Percentiles rank a stretch among this genome's conserved stretches.
Evolutionary conservation across 2,329 filamentous ascomycete species (phyloP).

Genomic region (Colletotrichum zoysiae): DNA sequence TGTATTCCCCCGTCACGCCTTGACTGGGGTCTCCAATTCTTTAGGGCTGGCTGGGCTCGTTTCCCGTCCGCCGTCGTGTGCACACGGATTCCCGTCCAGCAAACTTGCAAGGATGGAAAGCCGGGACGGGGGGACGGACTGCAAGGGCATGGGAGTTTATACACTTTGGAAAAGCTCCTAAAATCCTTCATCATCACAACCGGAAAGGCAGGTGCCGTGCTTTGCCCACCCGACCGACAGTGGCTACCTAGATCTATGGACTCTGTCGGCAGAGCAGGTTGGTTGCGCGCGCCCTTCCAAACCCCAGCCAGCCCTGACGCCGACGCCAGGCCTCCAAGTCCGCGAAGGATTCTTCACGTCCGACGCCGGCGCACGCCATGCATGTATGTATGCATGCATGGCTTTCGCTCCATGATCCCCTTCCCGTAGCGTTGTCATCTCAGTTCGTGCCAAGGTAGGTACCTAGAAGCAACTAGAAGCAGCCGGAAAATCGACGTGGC

Average conservation of each 20-base stretch:
- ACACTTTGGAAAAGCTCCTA: slow-evolving; percentile 1
- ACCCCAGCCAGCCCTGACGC: neutral
- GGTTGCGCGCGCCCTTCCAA: neutral
- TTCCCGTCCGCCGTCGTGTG: neutral
- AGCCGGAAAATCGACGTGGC: neutral
- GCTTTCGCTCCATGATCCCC: neutral
- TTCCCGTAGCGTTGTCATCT: neutral
- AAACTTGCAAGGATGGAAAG: neutral
- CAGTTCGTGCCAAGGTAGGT: neutral
- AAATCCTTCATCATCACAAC: neutral
- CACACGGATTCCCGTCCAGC: neutral
- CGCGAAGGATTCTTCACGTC: neutral
- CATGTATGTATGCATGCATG: too few relatives aligned
- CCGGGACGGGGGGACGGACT: neutral
- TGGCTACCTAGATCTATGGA: too few relatives aligned
- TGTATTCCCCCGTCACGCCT: too few relatives aligned
- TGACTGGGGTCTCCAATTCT: slow-evolving; percentile 6
- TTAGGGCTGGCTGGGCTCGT: slow-evolving; percentile 12
- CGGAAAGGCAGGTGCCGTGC: neutral
- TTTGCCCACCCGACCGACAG: too few relatives aligned
- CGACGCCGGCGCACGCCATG: neutral
- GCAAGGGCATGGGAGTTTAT: neutral
- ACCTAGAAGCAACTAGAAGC: neutral
- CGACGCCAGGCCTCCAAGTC: neutral
- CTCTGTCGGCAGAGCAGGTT: neutral